These are phyloP conservation scores for Silene vulgaris DNA, from an alignment of 179 eudicot species.

Conservation along the genomic window DNA sequence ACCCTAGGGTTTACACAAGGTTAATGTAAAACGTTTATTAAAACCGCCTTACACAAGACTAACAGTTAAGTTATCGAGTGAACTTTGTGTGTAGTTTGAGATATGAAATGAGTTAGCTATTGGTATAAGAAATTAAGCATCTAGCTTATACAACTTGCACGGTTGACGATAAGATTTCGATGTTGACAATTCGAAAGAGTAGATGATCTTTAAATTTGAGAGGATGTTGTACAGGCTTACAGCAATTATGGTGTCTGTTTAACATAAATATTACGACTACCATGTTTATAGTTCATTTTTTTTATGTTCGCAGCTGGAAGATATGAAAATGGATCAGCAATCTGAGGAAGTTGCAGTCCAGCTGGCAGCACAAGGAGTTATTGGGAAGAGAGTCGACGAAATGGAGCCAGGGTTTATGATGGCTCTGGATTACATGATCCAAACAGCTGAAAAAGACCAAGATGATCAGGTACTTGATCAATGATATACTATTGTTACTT, in stretches of 20 bases:
- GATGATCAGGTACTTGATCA: constrained; percentile 59
- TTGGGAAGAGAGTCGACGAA: constrained; percentile 96
- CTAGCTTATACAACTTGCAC: not conserved
- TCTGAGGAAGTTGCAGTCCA: constrained; percentile 80
- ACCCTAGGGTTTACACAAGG: too few relatives aligned
- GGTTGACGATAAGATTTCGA: not conserved
- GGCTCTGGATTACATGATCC: constrained; percentile 98
- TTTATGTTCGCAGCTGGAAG: constrained; percentile 53
- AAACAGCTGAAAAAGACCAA: constrained; percentile 66
- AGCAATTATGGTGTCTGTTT: not conserved
- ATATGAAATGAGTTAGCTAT: too few relatives aligned
- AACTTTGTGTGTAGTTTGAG: too few relatives aligned
- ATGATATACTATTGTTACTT: not conserved
- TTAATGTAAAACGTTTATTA: too few relatives aligned
- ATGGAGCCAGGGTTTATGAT: constrained; percentile 95
- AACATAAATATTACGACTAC: not conserved
- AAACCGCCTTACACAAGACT: too few relatives aligned
- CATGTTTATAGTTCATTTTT: constrained; percentile 1
- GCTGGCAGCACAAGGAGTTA: constrained; percentile 93
- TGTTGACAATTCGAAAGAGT: not conserved
- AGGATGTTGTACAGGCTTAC: too few relatives aligned
- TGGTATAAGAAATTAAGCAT: too few relatives aligned
- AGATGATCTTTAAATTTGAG: not conserved
- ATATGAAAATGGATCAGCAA: constrained; percentile 83
- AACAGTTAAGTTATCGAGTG: too few relatives aligned